Conservation (phyloP, 345 rosid genomes). For the Syzygium aromaticum region DNA sequence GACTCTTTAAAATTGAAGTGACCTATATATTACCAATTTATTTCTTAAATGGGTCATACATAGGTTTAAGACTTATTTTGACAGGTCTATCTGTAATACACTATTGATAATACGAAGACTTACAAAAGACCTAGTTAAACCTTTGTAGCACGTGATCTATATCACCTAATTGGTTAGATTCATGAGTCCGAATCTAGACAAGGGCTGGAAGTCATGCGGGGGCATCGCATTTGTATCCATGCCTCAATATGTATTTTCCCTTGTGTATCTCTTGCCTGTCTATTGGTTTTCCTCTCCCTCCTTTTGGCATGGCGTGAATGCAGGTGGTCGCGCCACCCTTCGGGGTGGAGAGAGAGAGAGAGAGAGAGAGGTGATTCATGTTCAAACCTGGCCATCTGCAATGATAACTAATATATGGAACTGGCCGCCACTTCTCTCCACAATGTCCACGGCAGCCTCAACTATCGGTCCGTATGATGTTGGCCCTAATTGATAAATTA, state of each 20-base stretch:
- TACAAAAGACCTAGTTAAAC: background rate
- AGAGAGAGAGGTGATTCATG: background rate
- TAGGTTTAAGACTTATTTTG: too few relatives aligned
- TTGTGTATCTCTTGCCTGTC: background rate
- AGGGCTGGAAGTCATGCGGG: background rate
- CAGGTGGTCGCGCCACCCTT: conserved; percentile 2
- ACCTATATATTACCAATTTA: too few relatives aligned
- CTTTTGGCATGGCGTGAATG: background rate
- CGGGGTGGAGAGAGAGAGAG: background rate
- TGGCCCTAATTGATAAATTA: conserved; percentile 45
- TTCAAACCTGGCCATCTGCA: conserved; percentile 87
- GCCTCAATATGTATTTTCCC: background rate
- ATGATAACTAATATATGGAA: conserved; percentile 88
- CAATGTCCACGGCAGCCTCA: conserved; percentile 86
- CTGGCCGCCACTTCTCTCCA: conserved; percentile 87
- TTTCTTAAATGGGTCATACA: too few relatives aligned
- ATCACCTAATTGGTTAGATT: background rate
- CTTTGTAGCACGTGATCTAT: background rate
- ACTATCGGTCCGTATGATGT: conserved; percentile 90
- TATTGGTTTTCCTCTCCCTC: background rate
- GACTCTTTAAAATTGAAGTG: too few relatives aligned
- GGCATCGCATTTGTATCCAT: background rate
- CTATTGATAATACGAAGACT: background rate
- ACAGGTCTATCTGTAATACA: too few relatives aligned
- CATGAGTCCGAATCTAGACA: background rate